Percentiles rank a stretch among this genome's conserved stretches.
These are phyloP conservation scores for Amoebophrya sp. DNA, from an alignment of 169 alveolate genomes.

Conservation along the genomic window DNA sequence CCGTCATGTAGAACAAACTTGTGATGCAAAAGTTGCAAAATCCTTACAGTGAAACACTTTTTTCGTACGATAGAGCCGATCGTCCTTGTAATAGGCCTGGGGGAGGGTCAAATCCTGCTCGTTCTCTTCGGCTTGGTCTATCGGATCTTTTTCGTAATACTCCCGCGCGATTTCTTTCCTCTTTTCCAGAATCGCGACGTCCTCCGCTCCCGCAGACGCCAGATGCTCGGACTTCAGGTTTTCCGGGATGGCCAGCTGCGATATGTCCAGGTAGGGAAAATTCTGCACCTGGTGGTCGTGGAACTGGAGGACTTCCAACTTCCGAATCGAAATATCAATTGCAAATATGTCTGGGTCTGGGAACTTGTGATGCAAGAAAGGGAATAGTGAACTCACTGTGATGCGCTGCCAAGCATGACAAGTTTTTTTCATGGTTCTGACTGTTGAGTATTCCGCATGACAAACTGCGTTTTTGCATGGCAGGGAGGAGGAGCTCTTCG, in stretches of 20 bases:
- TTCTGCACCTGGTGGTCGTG: background rate
- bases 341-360: no score
- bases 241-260: background rate
- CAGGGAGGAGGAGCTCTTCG: no score
- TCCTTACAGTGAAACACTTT: no score
- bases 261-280: background rate
- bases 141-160: background rate
- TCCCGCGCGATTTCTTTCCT: background rate
- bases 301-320: background rate
- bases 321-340: background rate
- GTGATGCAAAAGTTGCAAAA: no score
- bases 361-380: no score
- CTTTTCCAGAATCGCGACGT: background rate
- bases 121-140: background rate
- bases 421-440: no score
- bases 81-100: background rate
- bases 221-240: background rate
- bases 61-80: no score
- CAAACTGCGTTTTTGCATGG: no score
- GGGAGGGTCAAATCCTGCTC: background rate
- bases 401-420: no score
- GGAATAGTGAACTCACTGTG: no score
- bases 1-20: no score
- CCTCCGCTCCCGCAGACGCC: background rate
- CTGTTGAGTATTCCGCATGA: no score